Percentiles rank a stretch among this genome's conserved stretches.
Evolutionary conservation across 2,329 filamentous ascomycete genomes (phyloP).

Genomic region (Aspergillus fijiensis): DNA sequence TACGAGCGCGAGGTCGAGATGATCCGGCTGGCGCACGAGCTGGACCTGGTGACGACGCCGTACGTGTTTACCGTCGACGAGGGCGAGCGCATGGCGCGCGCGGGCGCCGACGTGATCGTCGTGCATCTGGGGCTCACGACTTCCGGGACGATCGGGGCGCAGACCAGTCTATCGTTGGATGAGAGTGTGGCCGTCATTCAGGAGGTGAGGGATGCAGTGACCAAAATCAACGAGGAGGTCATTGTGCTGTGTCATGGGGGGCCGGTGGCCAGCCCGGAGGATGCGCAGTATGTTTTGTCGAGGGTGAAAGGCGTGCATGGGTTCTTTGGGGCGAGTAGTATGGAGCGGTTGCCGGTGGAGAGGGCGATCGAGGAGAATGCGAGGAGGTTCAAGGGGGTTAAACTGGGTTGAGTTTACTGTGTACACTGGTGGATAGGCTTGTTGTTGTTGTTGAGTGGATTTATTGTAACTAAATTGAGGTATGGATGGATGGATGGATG

Average conservation of each 20-base stretch:
- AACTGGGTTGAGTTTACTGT: constrained; percentile 13
- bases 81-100: constrained; percentile 60
- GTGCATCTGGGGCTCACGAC: constrained; percentile 69
- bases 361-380: constrained; percentile 62
- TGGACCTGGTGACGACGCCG: constrained; percentile 66
- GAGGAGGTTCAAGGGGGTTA: constrained; percentile 52
- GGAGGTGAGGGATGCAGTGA: constrained; percentile 62
- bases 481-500: too few species aligned
- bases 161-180: constrained; percentile 61
- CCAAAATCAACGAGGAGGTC: constrained; percentile 56
- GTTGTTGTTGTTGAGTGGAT: neutral
- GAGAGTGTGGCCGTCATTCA: constrained; percentile 64
- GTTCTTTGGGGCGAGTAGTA: constrained; percentile 68
- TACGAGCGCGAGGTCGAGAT: constrained; percentile 67
- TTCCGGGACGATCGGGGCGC: constrained; percentile 63
- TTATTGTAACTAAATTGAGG: neutral
- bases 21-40: constrained; percentile 58
- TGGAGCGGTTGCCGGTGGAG: constrained; percentile 69
- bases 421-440: too few species aligned
- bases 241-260: constrained; percentile 71
- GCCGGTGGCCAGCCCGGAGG: constrained; percentile 63
- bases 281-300: constrained; percentile 63
- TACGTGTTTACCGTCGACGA: constrained; percentile 68
- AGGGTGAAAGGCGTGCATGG: constrained; percentile 65
- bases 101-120: constrained; percentile 66